A percentile compares a stretch with the other conserved stretches of the same genome.
phyloP scores from a whole-genome alignment of 495 filamentous ascomycete genomes.

The Penicillium canescens region DNA sequence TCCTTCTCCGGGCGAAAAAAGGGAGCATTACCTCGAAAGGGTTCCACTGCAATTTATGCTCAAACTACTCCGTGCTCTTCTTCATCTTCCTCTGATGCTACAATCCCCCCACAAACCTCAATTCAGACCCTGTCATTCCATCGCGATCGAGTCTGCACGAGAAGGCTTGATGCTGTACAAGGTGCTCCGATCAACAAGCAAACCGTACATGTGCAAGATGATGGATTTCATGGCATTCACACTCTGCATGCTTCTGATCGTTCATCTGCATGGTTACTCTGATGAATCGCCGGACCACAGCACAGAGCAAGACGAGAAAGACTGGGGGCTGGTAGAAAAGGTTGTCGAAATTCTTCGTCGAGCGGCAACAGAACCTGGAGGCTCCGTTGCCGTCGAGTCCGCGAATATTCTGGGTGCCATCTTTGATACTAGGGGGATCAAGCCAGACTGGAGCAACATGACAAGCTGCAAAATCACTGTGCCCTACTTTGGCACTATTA shows the following conservation, averaged over 20 bases:
- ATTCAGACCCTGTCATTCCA: conserved; percentile 39
- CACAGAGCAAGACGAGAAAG: conserved; percentile 39
- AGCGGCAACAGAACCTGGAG: conserved; percentile 40
- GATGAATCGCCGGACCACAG: conserved; percentile 22
- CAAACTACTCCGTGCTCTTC: conserved; percentile 43
- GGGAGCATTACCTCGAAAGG: conserved; percentile 29
- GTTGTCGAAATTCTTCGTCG: conserved; percentile 41
- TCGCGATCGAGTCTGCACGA: conserved; percentile 50
- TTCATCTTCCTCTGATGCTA: conserved; percentile 59
- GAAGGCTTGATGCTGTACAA: conserved; percentile 45
- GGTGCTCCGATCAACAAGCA: conserved; percentile 35
- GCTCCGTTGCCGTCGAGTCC: conserved; percentile 50
- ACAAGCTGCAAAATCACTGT: conserved; percentile 36
- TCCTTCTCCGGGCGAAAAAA: conserved; percentile 6
- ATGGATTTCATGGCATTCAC: conserved; percentile 58
- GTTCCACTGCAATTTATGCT: conserved; percentile 48
- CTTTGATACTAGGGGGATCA: conserved; percentile 8
- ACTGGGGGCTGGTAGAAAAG: conserved; percentile 46
- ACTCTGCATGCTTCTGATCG: conserved; percentile 47
- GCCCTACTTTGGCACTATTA: conserved; percentile 48
- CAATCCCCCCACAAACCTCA: conserved; percentile 42
- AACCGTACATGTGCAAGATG: conserved; percentile 50
- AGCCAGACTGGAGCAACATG: neutral
- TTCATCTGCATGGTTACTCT: conserved; percentile 46
- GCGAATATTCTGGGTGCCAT: conserved; percentile 45